Conservation (phyloP, 129 eudicot genomes). For the Flaveria robusta region DNA sequence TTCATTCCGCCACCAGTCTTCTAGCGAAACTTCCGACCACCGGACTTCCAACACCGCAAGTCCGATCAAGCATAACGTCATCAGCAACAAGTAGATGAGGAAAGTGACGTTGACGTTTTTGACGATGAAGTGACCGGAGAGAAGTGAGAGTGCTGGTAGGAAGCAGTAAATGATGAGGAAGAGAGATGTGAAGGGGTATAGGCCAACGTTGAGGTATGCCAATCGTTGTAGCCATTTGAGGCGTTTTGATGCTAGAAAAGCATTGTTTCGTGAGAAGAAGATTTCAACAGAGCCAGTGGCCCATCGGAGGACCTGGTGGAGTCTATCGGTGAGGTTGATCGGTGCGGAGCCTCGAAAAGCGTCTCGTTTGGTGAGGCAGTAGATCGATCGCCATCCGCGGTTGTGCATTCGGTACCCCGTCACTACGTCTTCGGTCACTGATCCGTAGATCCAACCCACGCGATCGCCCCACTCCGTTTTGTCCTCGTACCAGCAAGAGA, state of each 20-base stretch:
- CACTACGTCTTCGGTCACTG: conserved; percentile 46
- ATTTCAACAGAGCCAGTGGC: conserved; percentile 46
- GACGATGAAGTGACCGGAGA: conserved; percentile 44
- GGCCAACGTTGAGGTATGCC: conserved; percentile 42
- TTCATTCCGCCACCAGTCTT: conserved; percentile 54
- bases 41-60: conserved; percentile 39
- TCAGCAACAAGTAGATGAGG: conserved; percentile 28
- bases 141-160: conserved; percentile 40
- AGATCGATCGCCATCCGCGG: conserved; percentile 49
- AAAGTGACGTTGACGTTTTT: conserved; percentile 32
- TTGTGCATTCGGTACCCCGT: conserved; percentile 48
- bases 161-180: conserved; percentile 42
- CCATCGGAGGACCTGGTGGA: conserved; percentile 48
- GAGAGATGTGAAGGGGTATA: conserved; percentile 43
- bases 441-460: conserved; percentile 48
- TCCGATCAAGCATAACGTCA: conserved; percentile 37
- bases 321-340: conserved; percentile 41
- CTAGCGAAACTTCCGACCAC: conserved; percentile 41
- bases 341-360: conserved; percentile 50
- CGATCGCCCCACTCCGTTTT: conserved; percentile 48
- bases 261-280: conserved; percentile 44
- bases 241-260: conserved; percentile 30
- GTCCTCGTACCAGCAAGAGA: conserved; percentile 77
- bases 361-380: conserved; percentile 43
- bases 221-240: conserved; percentile 38